phyloP scores from a whole-genome alignment of 2,329 filamentous ascomycete genomes.

The Diplocarpon mali region DNA sequence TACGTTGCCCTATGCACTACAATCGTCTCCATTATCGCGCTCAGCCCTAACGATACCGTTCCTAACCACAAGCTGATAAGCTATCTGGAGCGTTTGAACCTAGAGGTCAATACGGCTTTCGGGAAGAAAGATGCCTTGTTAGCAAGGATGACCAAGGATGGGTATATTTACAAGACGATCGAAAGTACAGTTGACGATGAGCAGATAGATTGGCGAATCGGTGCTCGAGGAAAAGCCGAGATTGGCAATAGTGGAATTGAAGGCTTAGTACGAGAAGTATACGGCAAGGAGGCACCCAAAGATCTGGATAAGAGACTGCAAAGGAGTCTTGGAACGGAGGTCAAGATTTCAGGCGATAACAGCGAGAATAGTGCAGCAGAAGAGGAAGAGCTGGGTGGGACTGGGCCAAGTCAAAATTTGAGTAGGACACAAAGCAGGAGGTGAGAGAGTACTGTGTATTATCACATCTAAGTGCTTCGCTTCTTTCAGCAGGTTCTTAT shows the following conservation, averaged over 20 bases:
- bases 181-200: constrained; percentile 66
- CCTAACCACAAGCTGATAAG: constrained; percentile 69
- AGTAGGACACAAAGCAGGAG: background rate
- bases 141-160: constrained; percentile 65
- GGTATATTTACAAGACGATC: constrained; percentile 69
- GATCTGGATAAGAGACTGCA: constrained; percentile 49
- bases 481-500: too few species aligned
- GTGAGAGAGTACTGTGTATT: background rate
- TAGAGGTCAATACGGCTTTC: constrained; percentile 59
- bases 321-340: constrained; percentile 46
- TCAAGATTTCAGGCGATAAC: constrained; percentile 7
- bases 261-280: constrained; percentile 53
- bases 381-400: constrained; percentile 16
- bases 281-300: constrained; percentile 37
- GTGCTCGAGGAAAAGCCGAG: constrained; percentile 76
- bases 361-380: constrained; percentile 14
- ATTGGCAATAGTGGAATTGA: constrained; percentile 67
- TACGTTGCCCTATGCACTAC: constrained; percentile 76
- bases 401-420: constrained; percentile 8
- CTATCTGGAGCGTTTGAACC: constrained; percentile 63
- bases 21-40: constrained; percentile 63
- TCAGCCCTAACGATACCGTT: constrained; percentile 57
- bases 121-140: constrained; percentile 68
- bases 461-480: too few species aligned
- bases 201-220: constrained; percentile 70